Base-by-base conservation (phyloP, 169 alveolate genomes). In the Sarcocystis neurona region DNA sequence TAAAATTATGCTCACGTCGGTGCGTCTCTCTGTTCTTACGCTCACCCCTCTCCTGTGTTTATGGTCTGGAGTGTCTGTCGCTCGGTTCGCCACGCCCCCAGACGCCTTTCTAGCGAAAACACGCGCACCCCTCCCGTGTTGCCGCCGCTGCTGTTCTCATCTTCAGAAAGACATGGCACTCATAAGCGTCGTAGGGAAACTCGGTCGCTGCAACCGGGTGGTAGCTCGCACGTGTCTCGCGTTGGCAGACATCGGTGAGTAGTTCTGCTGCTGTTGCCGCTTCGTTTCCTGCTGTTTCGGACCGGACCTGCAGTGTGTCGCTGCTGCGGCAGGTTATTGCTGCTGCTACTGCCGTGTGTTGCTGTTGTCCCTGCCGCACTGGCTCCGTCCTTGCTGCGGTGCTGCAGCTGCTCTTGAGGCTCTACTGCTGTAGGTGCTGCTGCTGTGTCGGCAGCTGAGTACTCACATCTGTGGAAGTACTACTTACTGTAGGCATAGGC, bases 141-240 rank as follows among this genome's bases (percentile, higher is more conserved):
- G n/a, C n/a, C n/a, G 46, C 23, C 48, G 34, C 4, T 30, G 27
- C 23, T 32, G 43, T 72, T n/a, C 30, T 8, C 20, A 43, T 30
- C 32, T 46, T 41, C 70, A 77, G 68, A 44, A 68, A 44, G 85
- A 46, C n/a, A 47, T 30, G 85, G 85, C 85, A 46, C 85, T 43
- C 37, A 32, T 77, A 30, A 43, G 60, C 68, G 18, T 77, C 37
- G 60, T 77, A 10, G 68, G 85, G 20, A 46, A 47, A 10, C 68
- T 77, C 70, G 48, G 3, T 2, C 0, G 39, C 0, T 77, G 85
- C 85, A 46, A 46, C 85, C 70, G 37, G 68, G 34, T 47, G 43
- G 60, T 77, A 20, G 85, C 70, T 4, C 70, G 68, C 30, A 77
- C 41, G 4, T 47, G 85, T n/a, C 10, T 44, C 39, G 60, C 68